These are phyloP conservation scores for Pharus latifolius DNA, from an alignment of 176 grass and related monocot genomes.

Conservation along the genomic window DNA sequence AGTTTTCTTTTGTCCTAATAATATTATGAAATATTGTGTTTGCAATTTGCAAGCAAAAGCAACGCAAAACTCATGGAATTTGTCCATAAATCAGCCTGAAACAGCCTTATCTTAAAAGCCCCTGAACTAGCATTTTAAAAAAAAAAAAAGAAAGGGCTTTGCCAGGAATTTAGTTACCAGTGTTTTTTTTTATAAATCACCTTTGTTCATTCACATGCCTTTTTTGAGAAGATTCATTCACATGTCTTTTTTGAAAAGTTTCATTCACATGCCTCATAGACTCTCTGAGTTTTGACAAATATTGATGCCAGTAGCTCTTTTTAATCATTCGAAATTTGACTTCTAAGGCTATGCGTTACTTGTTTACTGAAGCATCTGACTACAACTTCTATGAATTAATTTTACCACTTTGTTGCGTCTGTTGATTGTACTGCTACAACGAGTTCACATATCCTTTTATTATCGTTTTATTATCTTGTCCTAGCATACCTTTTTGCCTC, in stretches of 20 bases:
- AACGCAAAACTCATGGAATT: no score
- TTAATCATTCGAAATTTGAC: background rate
- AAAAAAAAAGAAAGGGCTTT: background rate
- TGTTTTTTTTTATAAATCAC: no score
- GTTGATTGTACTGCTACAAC: background rate
- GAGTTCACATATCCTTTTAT: background rate
- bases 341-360: background rate
- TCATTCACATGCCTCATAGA: background rate
- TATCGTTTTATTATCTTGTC: background rate
- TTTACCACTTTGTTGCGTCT: background rate
- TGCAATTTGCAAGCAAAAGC: background rate
- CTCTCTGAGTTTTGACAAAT: background rate
- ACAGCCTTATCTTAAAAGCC: background rate
- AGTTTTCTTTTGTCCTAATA: background rate
- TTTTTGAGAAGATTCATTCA: background rate
- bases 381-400: background rate
- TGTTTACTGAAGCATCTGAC: background rate
- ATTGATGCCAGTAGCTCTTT: background rate
- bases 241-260: background rate
- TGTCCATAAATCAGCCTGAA: background rate
- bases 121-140: background rate
- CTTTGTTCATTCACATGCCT: background rate
- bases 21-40: background rate
- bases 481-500: background rate
- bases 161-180: background rate